Base-by-base conservation (phyloP, 768 basidiomycete genomes). In the Xerocomellus dryophilus region DNA sequence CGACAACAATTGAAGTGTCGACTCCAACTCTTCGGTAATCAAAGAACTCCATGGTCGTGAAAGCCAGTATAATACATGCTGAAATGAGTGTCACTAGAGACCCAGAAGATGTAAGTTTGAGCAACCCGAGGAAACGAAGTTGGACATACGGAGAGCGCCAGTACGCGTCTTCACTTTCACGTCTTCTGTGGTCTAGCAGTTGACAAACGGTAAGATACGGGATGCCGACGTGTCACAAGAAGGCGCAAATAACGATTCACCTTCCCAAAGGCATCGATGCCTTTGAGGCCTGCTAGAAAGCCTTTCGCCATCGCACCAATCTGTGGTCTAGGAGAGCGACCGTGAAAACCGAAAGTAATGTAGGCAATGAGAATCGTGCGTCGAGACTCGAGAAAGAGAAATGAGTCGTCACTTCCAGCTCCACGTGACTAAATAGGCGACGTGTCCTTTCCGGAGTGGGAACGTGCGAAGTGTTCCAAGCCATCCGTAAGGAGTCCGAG, bases 231-330 rank as follows among this genome's bases (percentile, higher is more conserved):
- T 59, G 40, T 55, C 51, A 55, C 35, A 40, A 25, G 32, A 47
- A 47, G 39, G 40, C 11, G 18, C 18, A 31, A 44, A 29, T 8
- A 17, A 36, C 1, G 8, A 38, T 79, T 61, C 65, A 96, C 96
- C 87, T 98, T 99, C 58, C 97, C 97, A 79, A 99, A 99, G 73
- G 97, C 97, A 78, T 99, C 97, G 50, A 98, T 81, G 68, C 93
- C 92, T 70, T 90, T 93, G 64, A 98, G 79, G 61, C 78, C 80
- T 45, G 78, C 80, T 66, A 92, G 79, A 61, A 91, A 73, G 60
- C 87, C 85, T 73, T 86, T 92, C 61, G 88, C 87, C 87, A 90
- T 89, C n/a, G 50, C 49, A 51, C 64, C 47, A 61, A 61, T 55
- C 57, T 53, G 56, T 57, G 54, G 59, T 63, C 54, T 58, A 38